phyloP scores from a whole-genome alignment of 2,329 filamentous ascomycete genomes.

The Colletotrichum acutatum region DNA sequence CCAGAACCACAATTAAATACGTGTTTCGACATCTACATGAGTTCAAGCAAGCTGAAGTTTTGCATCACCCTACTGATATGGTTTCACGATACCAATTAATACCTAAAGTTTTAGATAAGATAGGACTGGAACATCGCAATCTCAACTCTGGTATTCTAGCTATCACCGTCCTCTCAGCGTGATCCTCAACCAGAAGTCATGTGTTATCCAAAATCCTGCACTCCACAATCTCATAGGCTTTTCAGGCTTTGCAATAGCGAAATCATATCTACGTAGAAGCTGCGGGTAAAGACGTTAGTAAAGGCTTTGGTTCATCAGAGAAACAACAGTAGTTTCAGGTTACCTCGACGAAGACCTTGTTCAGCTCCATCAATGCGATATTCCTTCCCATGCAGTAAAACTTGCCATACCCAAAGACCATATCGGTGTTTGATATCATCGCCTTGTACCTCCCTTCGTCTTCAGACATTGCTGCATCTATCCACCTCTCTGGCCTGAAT shows the following conservation, averaged over 20 bases:
- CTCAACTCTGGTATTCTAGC: too few relatives aligned
- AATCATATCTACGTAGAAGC: constrained; percentile 38
- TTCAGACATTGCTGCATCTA: constrained; percentile 45
- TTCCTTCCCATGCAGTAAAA: constrained; percentile 56
- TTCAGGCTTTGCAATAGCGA: constrained; percentile 35
- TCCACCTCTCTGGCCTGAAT: constrained; percentile 62
- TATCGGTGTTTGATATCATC: constrained; percentile 51
- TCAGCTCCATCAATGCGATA: constrained; percentile 56
- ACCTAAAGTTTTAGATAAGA: too few relatives aligned
- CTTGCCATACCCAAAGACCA: constrained; percentile 55
- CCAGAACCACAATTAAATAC: too few relatives aligned
- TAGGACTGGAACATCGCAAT: too few relatives aligned
- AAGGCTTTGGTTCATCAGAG: too few relatives aligned
- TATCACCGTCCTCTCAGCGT: constrained; percentile 1
- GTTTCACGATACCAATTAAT: too few relatives aligned
- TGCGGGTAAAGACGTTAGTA: background rate
- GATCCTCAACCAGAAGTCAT: constrained; percentile 40
- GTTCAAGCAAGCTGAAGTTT: too few relatives aligned
- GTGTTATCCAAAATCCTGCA: constrained; percentile 38
- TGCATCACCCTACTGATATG: too few relatives aligned
- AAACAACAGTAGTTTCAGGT: too few relatives aligned
- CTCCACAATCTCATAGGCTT: constrained; percentile 37
- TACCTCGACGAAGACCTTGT: constrained; percentile 57
- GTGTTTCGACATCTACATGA: too few relatives aligned
- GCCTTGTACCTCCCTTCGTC: constrained; percentile 42